Evolutionary conservation across 495 filamentous ascomycete species (phyloP), one percentile per base, ranked within the genome.

Genomic region (Xanthoparmelia taractica): DNA sequence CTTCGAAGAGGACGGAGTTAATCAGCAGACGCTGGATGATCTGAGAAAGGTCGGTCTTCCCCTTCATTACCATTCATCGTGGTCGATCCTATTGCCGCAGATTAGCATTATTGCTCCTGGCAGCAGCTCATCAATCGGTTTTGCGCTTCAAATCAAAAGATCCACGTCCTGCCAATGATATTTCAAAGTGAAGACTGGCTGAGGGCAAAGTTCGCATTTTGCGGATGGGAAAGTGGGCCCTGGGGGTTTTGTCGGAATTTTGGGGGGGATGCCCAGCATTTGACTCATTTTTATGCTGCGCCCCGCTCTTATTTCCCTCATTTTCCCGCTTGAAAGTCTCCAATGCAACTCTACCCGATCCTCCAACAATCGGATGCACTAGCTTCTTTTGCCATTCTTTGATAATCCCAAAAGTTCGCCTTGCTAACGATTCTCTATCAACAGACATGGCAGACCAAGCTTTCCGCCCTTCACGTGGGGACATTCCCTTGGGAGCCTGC

Each of bases 1-100:
- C 74, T 97, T 99, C 75, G 95, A 99, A 74, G 94, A 97, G 73
- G 88, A 87, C 69, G 95, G 95, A 66, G 89, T 97, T 64, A 90
- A 94, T 63, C 88, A 90, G 72, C 77, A 83, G 67, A 90, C 90
- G 55, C 79, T 99, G 68, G 80, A 89, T 65, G 90, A 96, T 71
- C 79, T 99, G 82, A 85, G 82, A 73, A 80, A 84, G 80, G 93
- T 97, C 73, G 84, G 85, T 79, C 65, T 65, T 62, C 29, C 27
- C 65, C 37, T 62, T 67, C 56, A 67, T 59, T 55, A 37, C 54
- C 29, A 25, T 34, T 25, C 58, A 33, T 50, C 41, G 33, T 23
- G 25, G 33, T 56, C n/a, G 17, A 40, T 37, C 20, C 33, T n/a
- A 23, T 56, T 11, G 17, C 34, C 45, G 10, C 20, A 27, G 0